Percentiles rank a stretch among this genome's conserved stretches.
These are phyloP conservation scores for Hyphopichia homilentoma DNA, from an alignment of 805 yeast species.

Conservation along the genomic window DNA sequence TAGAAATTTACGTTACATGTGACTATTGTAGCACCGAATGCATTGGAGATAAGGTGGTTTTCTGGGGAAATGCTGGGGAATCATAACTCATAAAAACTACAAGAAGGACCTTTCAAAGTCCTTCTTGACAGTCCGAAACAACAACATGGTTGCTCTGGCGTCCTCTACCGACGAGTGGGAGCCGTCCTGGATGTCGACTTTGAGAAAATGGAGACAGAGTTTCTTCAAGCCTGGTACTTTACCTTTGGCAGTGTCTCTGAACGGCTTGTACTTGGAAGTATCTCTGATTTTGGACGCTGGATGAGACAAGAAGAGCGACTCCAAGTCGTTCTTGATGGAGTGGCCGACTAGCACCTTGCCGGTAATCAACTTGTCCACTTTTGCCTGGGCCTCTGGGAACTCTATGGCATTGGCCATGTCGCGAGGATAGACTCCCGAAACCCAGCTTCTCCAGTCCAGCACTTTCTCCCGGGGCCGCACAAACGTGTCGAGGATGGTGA, in stretches of 20 bases:
- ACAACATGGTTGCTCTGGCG: conserved; percentile 81
- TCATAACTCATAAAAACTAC: too few relatives aligned
- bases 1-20: too few relatives aligned
- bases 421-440: conserved; percentile 74
- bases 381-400: conserved; percentile 62
- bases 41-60: too few relatives aligned
- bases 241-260: conserved; percentile 57
- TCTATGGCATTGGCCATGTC: conserved; percentile 66
- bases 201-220: conserved; percentile 53
- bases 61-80: too few relatives aligned
- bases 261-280: conserved; percentile 62
- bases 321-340: conserved; percentile 76
- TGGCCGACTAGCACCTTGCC: conserved; percentile 75
- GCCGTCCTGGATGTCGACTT: conserved; percentile 63
- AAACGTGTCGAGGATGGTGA: conserved; percentile 63
- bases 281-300: conserved; percentile 66
- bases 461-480: conserved; percentile 75
- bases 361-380: conserved; percentile 49
- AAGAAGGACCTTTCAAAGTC: conserved; percentile 52
- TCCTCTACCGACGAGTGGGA: conserved; percentile 89
- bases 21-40: too few relatives aligned
- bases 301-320: conserved; percentile 62
- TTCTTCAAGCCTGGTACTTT: conserved; percentile 72
- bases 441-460: conserved; percentile 91
- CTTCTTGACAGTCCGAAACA: conserved; percentile 60